Evolutionary conservation across 1,139 yeast genomes (phyloP).

Genomic region (Meyerozyma elateridarum): DNA sequence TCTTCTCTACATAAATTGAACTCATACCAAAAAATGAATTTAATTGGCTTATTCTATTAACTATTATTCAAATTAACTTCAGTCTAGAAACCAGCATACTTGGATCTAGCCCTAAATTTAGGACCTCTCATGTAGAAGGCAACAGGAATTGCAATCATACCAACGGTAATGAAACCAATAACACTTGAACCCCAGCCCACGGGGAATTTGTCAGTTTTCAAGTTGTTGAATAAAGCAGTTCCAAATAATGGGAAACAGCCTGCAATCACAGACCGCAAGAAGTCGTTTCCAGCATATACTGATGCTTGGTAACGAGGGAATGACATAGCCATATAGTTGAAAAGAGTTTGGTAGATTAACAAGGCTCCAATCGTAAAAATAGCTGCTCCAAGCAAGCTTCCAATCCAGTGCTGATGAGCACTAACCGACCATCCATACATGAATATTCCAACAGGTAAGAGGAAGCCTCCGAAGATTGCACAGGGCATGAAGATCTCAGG

Average conservation of each 20-base stretch:
- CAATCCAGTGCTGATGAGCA: constrained; percentile 28
- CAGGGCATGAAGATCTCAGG: constrained; percentile 63
- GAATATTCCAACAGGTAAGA: constrained; percentile 28
- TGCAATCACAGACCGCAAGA: constrained; percentile 25
- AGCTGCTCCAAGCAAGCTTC: constrained; percentile 26
- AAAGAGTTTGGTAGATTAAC: constrained; percentile 27
- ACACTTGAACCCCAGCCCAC: constrained; percentile 66
- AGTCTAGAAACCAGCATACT: constrained; percentile 35
- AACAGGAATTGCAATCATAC: constrained; percentile 44
- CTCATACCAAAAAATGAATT: no score
- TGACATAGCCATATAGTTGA: constrained; percentile 58
- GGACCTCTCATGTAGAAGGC: constrained; percentile 47
- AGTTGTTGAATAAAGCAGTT: constrained; percentile 41
- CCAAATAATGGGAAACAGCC: constrained; percentile 31
- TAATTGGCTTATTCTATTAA: no score
- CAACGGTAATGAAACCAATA: constrained; percentile 38
- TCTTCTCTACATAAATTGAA: no score
- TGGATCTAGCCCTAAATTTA: constrained; percentile 42
- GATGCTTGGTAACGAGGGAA: constrained; percentile 38
- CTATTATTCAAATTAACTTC: no score
- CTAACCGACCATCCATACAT: constrained; percentile 31
- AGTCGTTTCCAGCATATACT: constrained; percentile 28
- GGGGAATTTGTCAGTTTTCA: constrained; percentile 27
- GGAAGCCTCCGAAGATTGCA: constrained; percentile 30
- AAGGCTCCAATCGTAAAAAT: constrained; percentile 26